Evolutionary conservation across 140 eudicot genomes (phyloP).

Genomic region (Erigeron philadelphicus): DNA sequence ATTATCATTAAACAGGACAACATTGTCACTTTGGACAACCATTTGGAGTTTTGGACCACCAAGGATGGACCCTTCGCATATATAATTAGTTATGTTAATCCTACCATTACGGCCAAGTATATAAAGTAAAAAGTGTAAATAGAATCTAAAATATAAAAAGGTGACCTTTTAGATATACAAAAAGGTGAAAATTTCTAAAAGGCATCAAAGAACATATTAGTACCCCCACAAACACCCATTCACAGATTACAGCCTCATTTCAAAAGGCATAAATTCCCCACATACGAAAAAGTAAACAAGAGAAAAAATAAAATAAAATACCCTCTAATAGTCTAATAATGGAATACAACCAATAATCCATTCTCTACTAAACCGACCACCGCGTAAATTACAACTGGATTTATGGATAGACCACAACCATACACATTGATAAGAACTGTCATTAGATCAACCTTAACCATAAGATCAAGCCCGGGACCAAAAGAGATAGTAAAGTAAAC

Average conservation of each 20-base stretch:
- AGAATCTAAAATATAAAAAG: constrained; percentile 19
- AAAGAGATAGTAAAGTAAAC: constrained; percentile 23
- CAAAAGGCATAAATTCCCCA: constrained; percentile 66
- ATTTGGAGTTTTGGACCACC: too few species aligned
- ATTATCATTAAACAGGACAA: too few species aligned
- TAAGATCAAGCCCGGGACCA: constrained; percentile 39
- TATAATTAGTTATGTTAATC: neutral
- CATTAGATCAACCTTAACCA: constrained; percentile 36
- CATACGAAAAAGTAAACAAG: constrained; percentile 25
- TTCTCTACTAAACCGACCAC: constrained; percentile 33
- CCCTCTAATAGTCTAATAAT: constrained; percentile 14
- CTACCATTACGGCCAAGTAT: constrained; percentile 1
- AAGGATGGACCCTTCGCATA: neutral
- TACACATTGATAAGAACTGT: constrained; percentile 15
- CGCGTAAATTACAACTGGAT: constrained; percentile 16
- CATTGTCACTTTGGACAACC: neutral
- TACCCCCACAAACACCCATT: constrained; percentile 36
- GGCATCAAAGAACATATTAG: constrained; percentile 37
- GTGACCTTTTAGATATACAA: constrained; percentile 37
- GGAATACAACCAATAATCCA: constrained; percentile 30
- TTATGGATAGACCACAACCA: constrained; percentile 19
- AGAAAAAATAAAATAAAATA: constrained; percentile 29
- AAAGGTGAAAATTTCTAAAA: constrained; percentile 26
- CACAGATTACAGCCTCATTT: constrained; percentile 35
- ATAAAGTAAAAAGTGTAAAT: neutral